Base-by-base conservation (phyloP, 768 basidiomycete species). In the Boletus reticuloceps region DNA sequence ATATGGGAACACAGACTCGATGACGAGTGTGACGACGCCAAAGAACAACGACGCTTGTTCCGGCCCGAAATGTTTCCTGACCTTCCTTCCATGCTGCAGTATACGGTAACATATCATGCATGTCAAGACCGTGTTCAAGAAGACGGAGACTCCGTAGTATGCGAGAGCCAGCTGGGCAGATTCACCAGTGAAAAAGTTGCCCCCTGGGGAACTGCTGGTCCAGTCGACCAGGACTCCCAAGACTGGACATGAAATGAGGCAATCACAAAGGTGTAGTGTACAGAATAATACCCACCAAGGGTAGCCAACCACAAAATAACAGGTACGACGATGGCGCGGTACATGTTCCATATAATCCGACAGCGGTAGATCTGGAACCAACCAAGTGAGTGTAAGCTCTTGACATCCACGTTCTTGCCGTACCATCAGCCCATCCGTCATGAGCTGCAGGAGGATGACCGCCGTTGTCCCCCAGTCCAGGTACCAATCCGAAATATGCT, bases 341-440 rank as follows among this genome's bases (percentile, higher is more conserved):
- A 20, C 22, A 29, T 57, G 19, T 64, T 42, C 72, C 73, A 78
- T 36, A 78, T 55, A 22, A 75, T 57, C 32, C 55, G 71, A 59
- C 73, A 74, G 32, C 75, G 77, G 53, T 74, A 67, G 22, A 78
- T 65, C 77, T 78, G 41, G 27, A 72, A 22, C 50, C 40, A 36
- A 36, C 34, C 14, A 10, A 41, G n/a, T 66, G 19, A 59, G 32
- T 29, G 32, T 10, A 12, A 11, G 14, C 10, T 16, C 38, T 9
- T 36, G 19, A 41, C 7, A 20, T 14, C 13, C 7, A 40, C 3
- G 7, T 13, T 3, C 19, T 19, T 16, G 38, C 31, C 45, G 29
- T 39, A 64, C 63, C 64, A 66, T 63, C 9, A 64, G 58, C 2
- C 59, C 76, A 32, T 76, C 73, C 6, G 68, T 69, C 56, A 76